Evolutionary conservation across 2,329 filamentous ascomycete genomes (phyloP), one percentile per base, ranked within the genome.

Genomic region (Trichoderma polysporum): DNA sequence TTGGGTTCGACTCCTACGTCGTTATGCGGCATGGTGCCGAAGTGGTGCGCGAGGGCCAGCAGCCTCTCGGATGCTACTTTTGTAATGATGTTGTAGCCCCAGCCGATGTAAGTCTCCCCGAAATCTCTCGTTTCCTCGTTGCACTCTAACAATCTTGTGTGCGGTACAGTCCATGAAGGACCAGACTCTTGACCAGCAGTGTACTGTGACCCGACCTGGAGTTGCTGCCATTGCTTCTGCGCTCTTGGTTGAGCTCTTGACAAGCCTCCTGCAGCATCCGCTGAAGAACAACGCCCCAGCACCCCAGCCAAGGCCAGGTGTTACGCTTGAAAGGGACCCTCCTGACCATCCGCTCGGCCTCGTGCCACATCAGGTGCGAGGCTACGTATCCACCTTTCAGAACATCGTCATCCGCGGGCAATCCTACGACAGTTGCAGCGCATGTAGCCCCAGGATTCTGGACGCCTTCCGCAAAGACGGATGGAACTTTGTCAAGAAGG

Each of bases 51-150:
- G 82, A 86, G 12, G 84, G 80, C n/a, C 83, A 87, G 63, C 82
- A 88, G 60, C 88, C 92, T 29, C 83, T 98, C 29, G 95, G 95
- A 10, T 99, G 95, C 79, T 99, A 99, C 77, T 99, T 98, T 79
- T 99, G 95, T 80, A 98, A 97, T 74, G 95, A 99, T 76, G 94
- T 99, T 29, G 94, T 98, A 58, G 92, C 94, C 7, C 95, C 95
- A 25, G 90, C 90, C 69, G 93, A 98, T 81, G 94, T 97, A 82
- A 88, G 90, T 85, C 39, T 49, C 15, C 15, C 3, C n/a, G 2
- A 35, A 8, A 12, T 19, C 52, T 7, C 7, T 8, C 13, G 0
- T 19, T 27, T 27, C 3, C 22, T 2, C 1, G 0, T 47, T 15
- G 27, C n/a, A 25, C 29, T 13, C 61, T 64, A 29, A 64, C 57